phyloP scores from a whole-genome alignment of 2,329 filamentous ascomycete genomes.

The Trichophyton benhamiae region DNA sequence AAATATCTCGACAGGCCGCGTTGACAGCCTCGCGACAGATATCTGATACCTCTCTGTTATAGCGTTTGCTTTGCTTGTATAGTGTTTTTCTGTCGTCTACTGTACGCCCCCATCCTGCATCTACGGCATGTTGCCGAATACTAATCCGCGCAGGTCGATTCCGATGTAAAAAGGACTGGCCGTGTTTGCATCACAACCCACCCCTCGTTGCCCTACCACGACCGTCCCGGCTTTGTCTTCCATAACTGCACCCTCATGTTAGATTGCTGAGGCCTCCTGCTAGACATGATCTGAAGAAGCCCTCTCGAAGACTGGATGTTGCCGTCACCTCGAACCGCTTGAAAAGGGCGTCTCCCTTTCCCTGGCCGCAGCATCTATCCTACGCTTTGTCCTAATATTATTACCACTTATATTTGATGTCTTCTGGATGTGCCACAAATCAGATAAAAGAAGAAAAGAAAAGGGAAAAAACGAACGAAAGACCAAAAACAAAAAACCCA shows the following conservation, averaged over 20 bases:
- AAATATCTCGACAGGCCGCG: not conserved
- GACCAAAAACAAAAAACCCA: not conserved
- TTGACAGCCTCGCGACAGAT: not conserved
- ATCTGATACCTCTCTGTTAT: not conserved
- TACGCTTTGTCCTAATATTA: not conserved
- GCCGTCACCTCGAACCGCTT: not conserved
- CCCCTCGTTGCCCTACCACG: not conserved
- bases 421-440: not conserved
- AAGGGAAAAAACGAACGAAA: not conserved
- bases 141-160: not conserved
- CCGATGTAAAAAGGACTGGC: not conserved
- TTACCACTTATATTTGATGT: not conserved
- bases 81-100: not conserved
- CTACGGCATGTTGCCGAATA: not conserved
- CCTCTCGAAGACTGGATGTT: not conserved
- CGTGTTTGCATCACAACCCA: not conserved
- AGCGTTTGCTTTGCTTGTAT: not conserved
- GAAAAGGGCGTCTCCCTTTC: not conserved
- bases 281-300: not conserved
- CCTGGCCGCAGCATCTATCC: not conserved
- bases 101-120: not conserved
- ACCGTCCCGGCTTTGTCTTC: not conserved
- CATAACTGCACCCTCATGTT: not conserved
- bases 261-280: not conserved
- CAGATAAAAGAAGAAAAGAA: not conserved